A percentile compares a stretch with the other conserved stretches of the same genome.
Evolutionary conservation across 176 grass and related monocot genomes (phyloP).

Genomic region (Otatea glauca): DNA sequence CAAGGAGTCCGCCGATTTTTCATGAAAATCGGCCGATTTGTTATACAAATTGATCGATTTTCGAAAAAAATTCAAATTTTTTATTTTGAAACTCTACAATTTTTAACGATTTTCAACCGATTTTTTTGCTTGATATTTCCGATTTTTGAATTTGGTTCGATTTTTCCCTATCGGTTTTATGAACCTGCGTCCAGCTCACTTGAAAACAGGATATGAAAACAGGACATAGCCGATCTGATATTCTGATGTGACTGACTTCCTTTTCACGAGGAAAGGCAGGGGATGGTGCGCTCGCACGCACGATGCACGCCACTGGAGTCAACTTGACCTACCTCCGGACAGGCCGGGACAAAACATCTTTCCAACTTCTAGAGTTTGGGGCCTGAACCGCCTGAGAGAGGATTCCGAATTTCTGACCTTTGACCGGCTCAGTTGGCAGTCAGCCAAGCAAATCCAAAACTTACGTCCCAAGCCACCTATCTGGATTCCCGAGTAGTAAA

Average conservation of each 20-base stretch:
- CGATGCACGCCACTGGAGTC: background rate
- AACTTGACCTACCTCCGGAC: background rate
- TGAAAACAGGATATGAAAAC: background rate
- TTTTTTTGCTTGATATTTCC: too few species aligned
- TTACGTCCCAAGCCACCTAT: constrained; percentile 18
- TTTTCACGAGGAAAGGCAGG: background rate
- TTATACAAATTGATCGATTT: too few species aligned
- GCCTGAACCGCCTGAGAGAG: background rate
- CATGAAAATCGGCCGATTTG: too few species aligned
- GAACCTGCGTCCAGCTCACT: background rate
- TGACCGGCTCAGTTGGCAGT: constrained; percentile 26
- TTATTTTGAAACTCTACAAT: too few species aligned
- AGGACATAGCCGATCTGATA: background rate
- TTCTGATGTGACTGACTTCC: background rate
- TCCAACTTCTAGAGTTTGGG: background rate
- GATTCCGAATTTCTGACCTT: constrained; percentile 11
- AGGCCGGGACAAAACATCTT: background rate
- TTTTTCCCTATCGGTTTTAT: too few species aligned
- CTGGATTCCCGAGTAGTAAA: background rate
- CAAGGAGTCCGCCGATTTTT: too few species aligned
- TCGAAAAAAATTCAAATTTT: too few species aligned
- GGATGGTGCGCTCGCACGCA: background rate
- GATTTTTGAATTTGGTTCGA: too few species aligned
- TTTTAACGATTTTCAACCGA: too few species aligned
- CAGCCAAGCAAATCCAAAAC: constrained; percentile 21